phyloP scores from a whole-genome alignment of 148 eudicot genomes.

The Salicornia ramosissima region DNA sequence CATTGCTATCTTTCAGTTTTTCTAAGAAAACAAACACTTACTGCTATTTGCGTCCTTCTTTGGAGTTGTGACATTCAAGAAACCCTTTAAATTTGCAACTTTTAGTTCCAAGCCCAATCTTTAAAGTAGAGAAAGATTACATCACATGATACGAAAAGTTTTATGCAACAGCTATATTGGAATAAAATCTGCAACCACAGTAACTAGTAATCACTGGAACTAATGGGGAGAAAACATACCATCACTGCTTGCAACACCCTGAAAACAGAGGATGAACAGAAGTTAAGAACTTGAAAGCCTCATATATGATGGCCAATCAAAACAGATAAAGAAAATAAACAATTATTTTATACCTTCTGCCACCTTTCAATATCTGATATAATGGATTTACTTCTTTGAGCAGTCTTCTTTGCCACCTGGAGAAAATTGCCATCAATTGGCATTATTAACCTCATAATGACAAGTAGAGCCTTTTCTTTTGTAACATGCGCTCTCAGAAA shows the following conservation, averaged over 20 bases:
- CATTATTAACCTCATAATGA: conserved; percentile 1
- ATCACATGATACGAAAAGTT: too few species aligned
- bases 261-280: conserved; percentile 29
- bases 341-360: conserved; percentile 62
- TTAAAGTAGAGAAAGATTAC: too few species aligned
- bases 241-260: conserved; percentile 94
- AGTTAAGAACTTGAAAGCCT: conserved; percentile 24
- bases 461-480: not conserved
- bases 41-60: too few species aligned
- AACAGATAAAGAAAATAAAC: not conserved
- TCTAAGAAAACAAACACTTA: too few species aligned
- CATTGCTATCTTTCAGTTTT: too few species aligned
- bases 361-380: conserved; percentile 90
- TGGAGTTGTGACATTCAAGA: too few species aligned
- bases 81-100: too few species aligned
- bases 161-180: too few species aligned
- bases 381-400: conserved; percentile 72
- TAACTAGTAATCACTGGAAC: not conserved
- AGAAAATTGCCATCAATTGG: conserved; percentile 17
- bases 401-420: conserved; percentile 95
- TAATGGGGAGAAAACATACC: conserved; percentile 40
- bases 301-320: not conserved
- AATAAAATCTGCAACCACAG: not conserved
- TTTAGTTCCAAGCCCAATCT: too few species aligned
- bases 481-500: not conserved